These are phyloP conservation scores for Stephanodiscus triporus DNA, from an alignment of 108 stramenopile species.

Conservation along the genomic window DNA sequence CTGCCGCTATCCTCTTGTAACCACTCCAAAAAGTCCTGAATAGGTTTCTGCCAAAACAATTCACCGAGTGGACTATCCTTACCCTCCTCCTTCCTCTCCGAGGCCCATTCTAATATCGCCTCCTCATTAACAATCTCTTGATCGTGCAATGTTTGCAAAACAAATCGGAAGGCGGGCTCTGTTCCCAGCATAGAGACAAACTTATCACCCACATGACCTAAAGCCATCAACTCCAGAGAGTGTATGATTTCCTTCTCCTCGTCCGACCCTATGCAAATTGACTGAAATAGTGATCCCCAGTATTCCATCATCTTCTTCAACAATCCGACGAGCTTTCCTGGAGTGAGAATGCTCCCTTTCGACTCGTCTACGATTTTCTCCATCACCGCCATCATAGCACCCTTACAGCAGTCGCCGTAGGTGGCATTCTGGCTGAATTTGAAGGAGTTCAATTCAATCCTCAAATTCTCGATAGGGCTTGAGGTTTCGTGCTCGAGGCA, in stretches of 20 bases:
- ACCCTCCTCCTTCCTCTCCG: conserved; percentile 60
- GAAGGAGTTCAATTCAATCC: conserved; percentile 92
- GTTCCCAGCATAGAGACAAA: conserved; percentile 55
- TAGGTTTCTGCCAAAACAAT: conserved; percentile 66
- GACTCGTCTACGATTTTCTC: conserved; percentile 63
- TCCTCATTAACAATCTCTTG: conserved; percentile 85
- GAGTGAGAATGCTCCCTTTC: conserved; percentile 17
- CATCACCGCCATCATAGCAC: conserved; percentile 72
- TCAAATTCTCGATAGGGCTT: conserved; percentile 80
- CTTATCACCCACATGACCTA: conserved; percentile 43
- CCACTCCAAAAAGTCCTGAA: conserved; percentile 90
- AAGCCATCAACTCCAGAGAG: conserved; percentile 70
- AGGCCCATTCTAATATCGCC: conserved; percentile 81
- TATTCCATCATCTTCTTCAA: conserved; percentile 69
- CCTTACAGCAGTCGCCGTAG: conserved; percentile 79
- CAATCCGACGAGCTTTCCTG: conserved; percentile 63
- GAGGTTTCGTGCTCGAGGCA: conserved; percentile 84
- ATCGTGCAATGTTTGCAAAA: conserved; percentile 82
- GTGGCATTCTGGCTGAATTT: conserved; percentile 92
- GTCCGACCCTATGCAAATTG: conserved; percentile 71
- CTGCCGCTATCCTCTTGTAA: conserved; percentile 53
- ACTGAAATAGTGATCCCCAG: conserved; percentile 80
- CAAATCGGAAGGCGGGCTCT: conserved; percentile 77
- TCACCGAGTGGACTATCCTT: conserved; percentile 50
- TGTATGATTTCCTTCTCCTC: conserved; percentile 81